These are phyloP conservation scores for Wallacemonas sp. DNA, from an alignment of 208 protist genomes.

Conservation along the genomic window DNA sequence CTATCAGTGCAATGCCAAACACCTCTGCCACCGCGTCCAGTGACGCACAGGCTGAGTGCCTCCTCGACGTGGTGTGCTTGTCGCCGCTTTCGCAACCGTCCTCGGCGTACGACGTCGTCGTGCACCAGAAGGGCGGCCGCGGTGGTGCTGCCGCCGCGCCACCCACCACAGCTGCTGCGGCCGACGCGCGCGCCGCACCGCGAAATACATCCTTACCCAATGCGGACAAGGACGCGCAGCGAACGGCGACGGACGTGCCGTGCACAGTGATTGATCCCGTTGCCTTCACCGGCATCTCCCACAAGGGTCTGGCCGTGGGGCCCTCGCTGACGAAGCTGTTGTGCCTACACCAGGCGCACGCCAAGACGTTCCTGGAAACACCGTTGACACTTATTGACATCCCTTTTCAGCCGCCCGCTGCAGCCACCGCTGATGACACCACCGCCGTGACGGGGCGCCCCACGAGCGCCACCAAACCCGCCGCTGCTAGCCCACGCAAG, in stretches of 20 bases:
- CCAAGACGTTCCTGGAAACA: slow-evolving; percentile 11
- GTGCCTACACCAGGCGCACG: slow-evolving; percentile 15
- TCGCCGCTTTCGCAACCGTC: not conserved
- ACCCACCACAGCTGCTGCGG: not conserved
- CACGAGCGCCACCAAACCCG: not conserved
- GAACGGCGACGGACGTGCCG: slow-evolving; percentile 7
- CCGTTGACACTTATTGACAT: slow-evolving; percentile 22
- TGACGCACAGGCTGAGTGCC: slow-evolving; percentile 2
- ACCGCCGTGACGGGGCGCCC: not conserved
- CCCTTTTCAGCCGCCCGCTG: not conserved
- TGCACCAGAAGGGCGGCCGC: not conserved
- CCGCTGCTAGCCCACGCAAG: too few species aligned
- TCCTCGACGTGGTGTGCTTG: slow-evolving; percentile 21
- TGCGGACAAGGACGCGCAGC: not conserved
- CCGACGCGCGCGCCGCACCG: too few species aligned
- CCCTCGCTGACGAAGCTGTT: slow-evolving; percentile 45
- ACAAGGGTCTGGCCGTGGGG: slow-evolving; percentile 46
- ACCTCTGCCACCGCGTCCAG: not conserved
- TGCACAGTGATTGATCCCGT: slow-evolving; percentile 43
- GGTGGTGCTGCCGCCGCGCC: not conserved
- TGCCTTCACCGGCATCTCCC: slow-evolving; percentile 39
- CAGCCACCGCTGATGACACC: not conserved
- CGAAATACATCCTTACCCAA: too few species aligned
- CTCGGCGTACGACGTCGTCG: not conserved
- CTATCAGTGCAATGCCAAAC: not conserved